Conservation (phyloP, 169 alveolate species). For the Plasmodium vinckei region DNA sequence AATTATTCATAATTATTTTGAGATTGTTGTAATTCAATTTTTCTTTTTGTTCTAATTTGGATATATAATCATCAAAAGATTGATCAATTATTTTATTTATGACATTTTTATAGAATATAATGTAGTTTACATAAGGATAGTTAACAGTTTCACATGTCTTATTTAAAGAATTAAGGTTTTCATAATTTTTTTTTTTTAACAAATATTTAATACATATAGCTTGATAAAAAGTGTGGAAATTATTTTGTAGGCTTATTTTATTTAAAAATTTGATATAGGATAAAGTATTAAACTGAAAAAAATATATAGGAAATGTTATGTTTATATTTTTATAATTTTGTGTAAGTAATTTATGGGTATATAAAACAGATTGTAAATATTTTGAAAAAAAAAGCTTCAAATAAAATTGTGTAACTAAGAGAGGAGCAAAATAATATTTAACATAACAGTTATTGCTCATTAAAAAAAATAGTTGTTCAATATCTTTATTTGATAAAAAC, state of each 20-base stretch:
- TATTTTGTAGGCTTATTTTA: constrained; percentile 18
- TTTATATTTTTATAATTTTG: constrained; percentile 5
- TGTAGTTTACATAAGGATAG: constrained; percentile 16
- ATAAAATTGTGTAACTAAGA: constrained; percentile 39
- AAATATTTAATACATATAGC: constrained; percentile 50
- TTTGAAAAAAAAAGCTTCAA: constrained; percentile 6
- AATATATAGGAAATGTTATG: constrained; percentile 25
- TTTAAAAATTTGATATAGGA: constrained; percentile 22
- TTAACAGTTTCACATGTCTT: not conserved
- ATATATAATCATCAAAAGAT: constrained; percentile 32
- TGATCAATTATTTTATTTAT: constrained; percentile 44
- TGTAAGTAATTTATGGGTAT: constrained; percentile 40
- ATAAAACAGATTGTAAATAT: constrained; percentile 1
- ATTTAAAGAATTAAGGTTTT: not conserved
- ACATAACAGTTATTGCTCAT: constrained; percentile 23
- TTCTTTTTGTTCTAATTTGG: constrained; percentile 13
- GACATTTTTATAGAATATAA: constrained; percentile 36
- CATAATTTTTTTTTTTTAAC: constrained; percentile 27
- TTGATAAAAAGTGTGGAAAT: constrained; percentile 52
- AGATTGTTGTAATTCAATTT: constrained; percentile 4
- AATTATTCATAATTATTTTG: constrained; percentile 5
- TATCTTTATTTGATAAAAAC: constrained; percentile 48
- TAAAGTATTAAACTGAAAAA: constrained; percentile 3
- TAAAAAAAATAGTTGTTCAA: constrained; percentile 52
- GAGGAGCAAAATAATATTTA: constrained; percentile 29